Evolutionary conservation across 257 asterid genomes (phyloP).

Genomic region (Cinchona pubescens): DNA sequence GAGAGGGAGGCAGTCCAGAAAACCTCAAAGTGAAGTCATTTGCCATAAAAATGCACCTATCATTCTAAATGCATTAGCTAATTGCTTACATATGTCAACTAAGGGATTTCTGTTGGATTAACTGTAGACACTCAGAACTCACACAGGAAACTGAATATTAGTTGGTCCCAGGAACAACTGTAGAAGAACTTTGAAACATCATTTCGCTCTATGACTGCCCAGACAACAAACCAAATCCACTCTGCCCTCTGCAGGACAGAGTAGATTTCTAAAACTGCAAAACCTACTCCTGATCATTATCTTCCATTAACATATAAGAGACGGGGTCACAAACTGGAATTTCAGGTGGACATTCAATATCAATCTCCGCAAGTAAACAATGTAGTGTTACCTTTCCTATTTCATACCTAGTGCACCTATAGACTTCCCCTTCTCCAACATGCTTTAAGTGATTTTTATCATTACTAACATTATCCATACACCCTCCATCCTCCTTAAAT

Average conservation of each 20-base stretch:
- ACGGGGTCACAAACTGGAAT: background rate
- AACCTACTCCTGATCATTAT: background rate
- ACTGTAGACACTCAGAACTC: background rate
- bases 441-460: background rate
- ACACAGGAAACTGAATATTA: background rate
- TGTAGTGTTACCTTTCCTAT: background rate
- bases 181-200: background rate
- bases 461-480: background rate
- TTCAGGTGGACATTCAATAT: background rate
- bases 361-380: no score
- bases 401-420: background rate
- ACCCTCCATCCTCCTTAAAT: background rate
- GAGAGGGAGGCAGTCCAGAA: background rate
- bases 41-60: background rate
- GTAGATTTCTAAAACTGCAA: background rate
- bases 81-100: background rate
- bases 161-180: background rate
- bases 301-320: background rate
- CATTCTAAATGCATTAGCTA: background rate
- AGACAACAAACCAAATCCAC: background rate
- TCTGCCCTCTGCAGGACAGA: background rate
- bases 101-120: background rate
- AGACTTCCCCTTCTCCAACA: background rate
- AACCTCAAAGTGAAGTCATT: background rate
- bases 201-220: background rate